phyloP scores from a whole-genome alignment of 257 asterid species.

The Solanum chiquidenum region DNA sequence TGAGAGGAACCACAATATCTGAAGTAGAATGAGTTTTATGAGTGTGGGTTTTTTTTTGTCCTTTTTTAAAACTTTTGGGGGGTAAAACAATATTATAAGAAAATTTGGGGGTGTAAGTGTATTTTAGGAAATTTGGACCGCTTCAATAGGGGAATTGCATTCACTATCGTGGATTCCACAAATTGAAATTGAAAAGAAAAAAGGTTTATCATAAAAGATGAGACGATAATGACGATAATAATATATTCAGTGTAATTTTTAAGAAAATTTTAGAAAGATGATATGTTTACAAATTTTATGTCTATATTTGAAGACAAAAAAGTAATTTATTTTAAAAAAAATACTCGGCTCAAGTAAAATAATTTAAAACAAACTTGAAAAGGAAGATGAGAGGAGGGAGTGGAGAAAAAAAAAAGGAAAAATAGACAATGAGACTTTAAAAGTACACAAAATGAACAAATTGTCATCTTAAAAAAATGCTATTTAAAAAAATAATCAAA shows the following conservation, averaged over 20 bases:
- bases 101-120: neutral
- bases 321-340: rapidly evolving
- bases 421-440: neutral
- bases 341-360: too few relatives aligned
- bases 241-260: too few relatives aligned
- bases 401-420: neutral
- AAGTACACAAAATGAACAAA: neutral
- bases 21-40: neutral
- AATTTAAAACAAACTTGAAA: too few relatives aligned
- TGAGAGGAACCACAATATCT: neutral
- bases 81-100: neutral
- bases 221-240: too few relatives aligned
- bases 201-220: neutral
- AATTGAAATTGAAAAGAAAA: neutral
- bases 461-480: neutral
- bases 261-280: too few relatives aligned
- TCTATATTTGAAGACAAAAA: too few relatives aligned
- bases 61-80: neutral
- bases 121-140: neutral
- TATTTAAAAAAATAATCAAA: too few relatives aligned
- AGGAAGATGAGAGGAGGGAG: neutral
- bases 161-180: neutral
- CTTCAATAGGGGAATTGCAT: neutral
- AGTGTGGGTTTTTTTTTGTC: neutral
- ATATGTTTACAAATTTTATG: neutral